Evolutionary conservation across 2,329 filamentous ascomycete genomes (phyloP), one percentile per base, ranked within the genome.

Genomic region (Proliferodiscus dingleyae): DNA sequence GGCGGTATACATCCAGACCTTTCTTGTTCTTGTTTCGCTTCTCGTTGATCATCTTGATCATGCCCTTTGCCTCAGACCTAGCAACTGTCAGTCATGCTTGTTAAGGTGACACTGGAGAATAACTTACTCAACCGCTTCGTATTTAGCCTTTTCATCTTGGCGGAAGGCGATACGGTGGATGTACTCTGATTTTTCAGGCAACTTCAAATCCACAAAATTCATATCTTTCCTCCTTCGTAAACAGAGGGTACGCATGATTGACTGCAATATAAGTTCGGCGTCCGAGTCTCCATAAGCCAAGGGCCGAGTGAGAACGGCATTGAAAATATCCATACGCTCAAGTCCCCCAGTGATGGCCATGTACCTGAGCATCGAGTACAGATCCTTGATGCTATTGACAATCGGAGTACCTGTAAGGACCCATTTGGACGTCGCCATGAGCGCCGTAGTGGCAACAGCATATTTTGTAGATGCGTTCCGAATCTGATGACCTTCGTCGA

Each of bases 191-290:
- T 94, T 81, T 11, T 81, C 72, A 0, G 89, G 89, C 7, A 95
- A 72, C 51, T 81, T 85, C 16, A 95, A 70, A 54, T 95, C 87
- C 42, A 95, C 78, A 59, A 94, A 95, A 4, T 76, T 75, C 89
- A 95, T 95, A 45, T 91, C 83, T 63, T 95, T 95, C 64, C 82
- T 85, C 29, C 89, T 80, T 29, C 89, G 79, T 18, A 95, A 72
- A 57, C 87, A 93, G 37, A 95, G 76, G 15, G 85, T 81, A n/a
- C 75, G 74, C 80, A 95, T 90, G 36, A 95, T 73, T 4, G 80
- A 75, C 59, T 91, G 85, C 3, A 94, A 73, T 3, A 91, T 69
- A 9, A 74, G 65, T 38, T 80, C 81, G 10, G 81, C 83, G 26
- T 73, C 68, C 1, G 68, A 63, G 13, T 81, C 74, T 1, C 78